Conservation (phyloP, 768 basidiomycete species). For the Botryobasidium botryosum region DNA sequence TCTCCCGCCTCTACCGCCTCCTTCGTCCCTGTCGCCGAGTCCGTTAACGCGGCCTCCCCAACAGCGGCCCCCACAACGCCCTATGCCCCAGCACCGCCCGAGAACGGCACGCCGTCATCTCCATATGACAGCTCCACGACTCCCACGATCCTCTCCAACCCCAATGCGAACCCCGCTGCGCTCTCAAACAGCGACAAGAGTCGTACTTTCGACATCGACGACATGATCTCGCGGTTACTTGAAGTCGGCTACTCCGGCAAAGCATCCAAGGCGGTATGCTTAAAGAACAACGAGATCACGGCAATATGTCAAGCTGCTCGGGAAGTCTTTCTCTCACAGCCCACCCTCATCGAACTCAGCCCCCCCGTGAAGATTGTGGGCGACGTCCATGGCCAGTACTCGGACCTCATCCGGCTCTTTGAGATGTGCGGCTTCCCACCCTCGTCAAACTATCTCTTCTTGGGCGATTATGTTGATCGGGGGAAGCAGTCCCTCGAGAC, state of each 20-base stretch:
- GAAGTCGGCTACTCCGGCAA: slow-evolving; percentile 98
- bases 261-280: slow-evolving; percentile 84
- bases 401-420: slow-evolving; percentile 93
- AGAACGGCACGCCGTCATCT: slow-evolving; percentile 26
- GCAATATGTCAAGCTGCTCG: slow-evolving; percentile 89
- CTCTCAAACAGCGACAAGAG: slow-evolving; percentile 37
- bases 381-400: slow-evolving; percentile 98
- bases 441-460: slow-evolving; percentile 90
- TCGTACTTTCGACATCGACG: slow-evolving; percentile 80
- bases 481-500: slow-evolving; percentile 98
- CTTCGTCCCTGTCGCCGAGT: not conserved
- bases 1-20: slow-evolving; percentile 1
- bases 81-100: slow-evolving; percentile 6
- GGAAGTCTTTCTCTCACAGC: slow-evolving; percentile 90
- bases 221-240: slow-evolving; percentile 91
- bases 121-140: slow-evolving; percentile 59
- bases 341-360: slow-evolving; percentile 89
- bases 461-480: slow-evolving; percentile 97
- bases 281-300: slow-evolving; percentile 93
- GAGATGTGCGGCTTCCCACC: slow-evolving; percentile 99
- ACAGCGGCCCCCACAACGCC: slow-evolving; percentile 12
- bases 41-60: slow-evolving; percentile 1
- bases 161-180: slow-evolving; percentile 23
- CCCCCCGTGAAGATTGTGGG: slow-evolving; percentile 99
- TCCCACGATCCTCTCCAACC: slow-evolving; percentile 60